Evolutionary conservation across 257 asterid genomes (phyloP).

Genomic region (Verbascum thapsus): DNA sequence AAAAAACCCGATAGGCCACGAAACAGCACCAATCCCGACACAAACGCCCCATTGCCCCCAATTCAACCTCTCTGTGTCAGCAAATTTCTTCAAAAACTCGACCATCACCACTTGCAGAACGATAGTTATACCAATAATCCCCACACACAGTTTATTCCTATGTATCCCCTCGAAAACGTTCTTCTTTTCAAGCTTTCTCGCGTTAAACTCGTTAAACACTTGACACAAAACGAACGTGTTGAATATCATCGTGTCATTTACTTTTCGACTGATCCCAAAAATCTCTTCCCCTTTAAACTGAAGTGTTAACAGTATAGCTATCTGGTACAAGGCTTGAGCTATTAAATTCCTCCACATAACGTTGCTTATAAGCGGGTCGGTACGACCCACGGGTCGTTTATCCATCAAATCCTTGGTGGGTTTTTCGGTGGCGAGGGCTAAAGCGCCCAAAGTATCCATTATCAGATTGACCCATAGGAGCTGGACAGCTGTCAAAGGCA

Average conservation of each 20-base stretch:
- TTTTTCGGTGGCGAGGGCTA: conserved; percentile 48
- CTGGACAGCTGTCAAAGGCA: conserved; percentile 72
- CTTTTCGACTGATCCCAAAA: conserved; percentile 28
- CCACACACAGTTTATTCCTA: conserved; percentile 53
- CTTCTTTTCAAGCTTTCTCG: conserved; percentile 57
- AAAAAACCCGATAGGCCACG: conserved; percentile 60
- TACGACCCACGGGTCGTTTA: conserved; percentile 40
- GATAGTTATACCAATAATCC: conserved; percentile 53
- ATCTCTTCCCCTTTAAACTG: conserved; percentile 41
- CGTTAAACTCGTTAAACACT: conserved; percentile 64
- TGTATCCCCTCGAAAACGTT: conserved; percentile 58
- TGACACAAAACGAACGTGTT: conserved; percentile 63
- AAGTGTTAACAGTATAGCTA: conserved; percentile 28
- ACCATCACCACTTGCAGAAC: conserved; percentile 66
- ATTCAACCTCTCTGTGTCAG: conserved; percentile 57
- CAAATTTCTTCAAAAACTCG: conserved; percentile 63
- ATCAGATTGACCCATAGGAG: conserved; percentile 58
- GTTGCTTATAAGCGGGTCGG: conserved; percentile 40
- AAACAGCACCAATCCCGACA: conserved; percentile 47
- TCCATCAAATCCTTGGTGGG: conserved; percentile 40
- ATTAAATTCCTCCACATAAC: conserved; percentile 51
- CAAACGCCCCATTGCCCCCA: conserved; percentile 66
- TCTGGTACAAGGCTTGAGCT: conserved; percentile 43
- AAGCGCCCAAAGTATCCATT: conserved; percentile 58
- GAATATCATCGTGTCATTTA: conserved; percentile 53